phyloP scores from a whole-genome alignment of 2,329 filamentous ascomycete genomes.

The Chrysoporthe puriensis region DNA sequence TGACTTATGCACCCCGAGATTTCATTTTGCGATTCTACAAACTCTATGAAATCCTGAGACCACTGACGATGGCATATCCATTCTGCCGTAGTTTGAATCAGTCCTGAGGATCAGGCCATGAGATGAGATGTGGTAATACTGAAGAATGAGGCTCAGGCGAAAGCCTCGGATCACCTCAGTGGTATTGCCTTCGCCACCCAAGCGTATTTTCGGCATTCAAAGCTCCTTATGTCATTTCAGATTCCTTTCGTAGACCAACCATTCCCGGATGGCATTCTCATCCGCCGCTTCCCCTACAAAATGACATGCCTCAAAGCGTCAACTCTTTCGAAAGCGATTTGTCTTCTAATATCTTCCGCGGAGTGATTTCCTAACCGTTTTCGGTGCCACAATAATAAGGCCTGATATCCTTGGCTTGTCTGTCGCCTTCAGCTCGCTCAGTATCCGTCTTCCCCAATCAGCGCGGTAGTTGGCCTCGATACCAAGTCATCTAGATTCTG shows the following conservation, averaged over 20 bases:
- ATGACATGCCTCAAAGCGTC: background rate
- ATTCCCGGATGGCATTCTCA: background rate
- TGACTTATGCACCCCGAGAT: too few relatives aligned
- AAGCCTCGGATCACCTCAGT: background rate
- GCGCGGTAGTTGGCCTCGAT: background rate
- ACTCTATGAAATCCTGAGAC: too few relatives aligned
- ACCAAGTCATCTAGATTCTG: too few relatives aligned
- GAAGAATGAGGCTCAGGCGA: background rate
- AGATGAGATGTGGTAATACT: too few relatives aligned
- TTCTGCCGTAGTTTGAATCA: too few relatives aligned
- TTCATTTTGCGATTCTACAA: too few relatives aligned
- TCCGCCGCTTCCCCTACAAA: background rate
- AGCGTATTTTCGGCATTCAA: background rate
- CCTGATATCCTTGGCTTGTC: background rate
- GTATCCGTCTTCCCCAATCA: background rate
- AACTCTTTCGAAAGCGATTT: background rate
- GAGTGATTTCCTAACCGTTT: background rate
- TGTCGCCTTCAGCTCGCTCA: too few relatives aligned
- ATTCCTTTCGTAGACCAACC: background rate
- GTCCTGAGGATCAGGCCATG: too few relatives aligned
- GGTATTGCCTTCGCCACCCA: background rate
- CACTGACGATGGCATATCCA: too few relatives aligned
- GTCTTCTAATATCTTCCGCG: background rate
- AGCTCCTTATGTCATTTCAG: background rate
- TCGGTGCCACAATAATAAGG: too few relatives aligned